Percentiles rank a stretch among this genome's conserved stretches.
Evolutionary conservation across 164 flowering plant species (phyloP).

Genomic region (Magnolia officinalis): DNA sequence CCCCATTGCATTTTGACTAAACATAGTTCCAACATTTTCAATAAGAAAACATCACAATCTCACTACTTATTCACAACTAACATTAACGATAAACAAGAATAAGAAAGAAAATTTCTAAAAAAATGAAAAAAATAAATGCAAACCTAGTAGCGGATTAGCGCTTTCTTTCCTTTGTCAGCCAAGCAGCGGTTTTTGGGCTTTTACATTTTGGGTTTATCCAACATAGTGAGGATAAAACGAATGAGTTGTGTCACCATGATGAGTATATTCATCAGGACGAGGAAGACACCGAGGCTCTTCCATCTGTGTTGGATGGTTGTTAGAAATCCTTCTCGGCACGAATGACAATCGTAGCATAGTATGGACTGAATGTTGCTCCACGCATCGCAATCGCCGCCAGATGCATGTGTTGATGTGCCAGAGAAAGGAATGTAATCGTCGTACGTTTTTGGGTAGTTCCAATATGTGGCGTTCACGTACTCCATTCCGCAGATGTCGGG

Average conservation of each 20-base stretch:
- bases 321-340: constrained; percentile 37
- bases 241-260: constrained; percentile 14
- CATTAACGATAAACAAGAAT: not conserved
- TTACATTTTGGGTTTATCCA: not conserved
- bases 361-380: constrained; percentile 32
- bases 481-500: constrained; percentile 35
- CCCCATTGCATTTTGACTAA: not conserved
- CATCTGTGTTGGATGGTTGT: constrained; percentile 29
- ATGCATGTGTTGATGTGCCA: not conserved
- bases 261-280: constrained; percentile 24
- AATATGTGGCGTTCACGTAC: constrained; percentile 40
- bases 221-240: not conserved
- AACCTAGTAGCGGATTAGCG: not conserved
- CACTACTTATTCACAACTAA: not conserved
- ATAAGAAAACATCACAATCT: not conserved
- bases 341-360: constrained; percentile 35
- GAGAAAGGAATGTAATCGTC: not conserved
- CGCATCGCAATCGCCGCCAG: constrained; percentile 25
- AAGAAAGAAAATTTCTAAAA: not conserved
- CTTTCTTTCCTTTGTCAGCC: not conserved
- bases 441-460: constrained; percentile 19
- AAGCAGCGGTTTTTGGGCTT: not conserved
- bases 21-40: not conserved
- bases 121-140: not conserved
- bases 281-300: constrained; percentile 36